Evolutionary conservation across 164 flowering plant genomes (phyloP), one percentile per base, ranked within the genome.

Genomic region (Annona squamosa): DNA sequence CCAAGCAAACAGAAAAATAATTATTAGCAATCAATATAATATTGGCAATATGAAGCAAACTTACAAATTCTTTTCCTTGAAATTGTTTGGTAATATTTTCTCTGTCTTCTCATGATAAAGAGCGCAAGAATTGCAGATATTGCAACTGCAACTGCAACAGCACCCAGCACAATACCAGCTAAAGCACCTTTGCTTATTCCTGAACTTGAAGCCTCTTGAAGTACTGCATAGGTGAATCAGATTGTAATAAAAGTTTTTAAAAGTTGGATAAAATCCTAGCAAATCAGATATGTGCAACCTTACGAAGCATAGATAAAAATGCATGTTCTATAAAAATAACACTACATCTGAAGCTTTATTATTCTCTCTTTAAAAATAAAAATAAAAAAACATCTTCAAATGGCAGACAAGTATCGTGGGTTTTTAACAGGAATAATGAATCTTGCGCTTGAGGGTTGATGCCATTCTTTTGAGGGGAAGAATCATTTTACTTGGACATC

Each of bases 21-120:
- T 52, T 52, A 16, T 9, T 16, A 52, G 10, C 13, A 16, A 52
- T 52, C 59, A 48, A 52, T 52, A 6, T 52, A 10, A 52, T 52
- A 16, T 19, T 63, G 9, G 42, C 56, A 56, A 3, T 65, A 44
- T 67, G 4, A 3, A 63, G 56, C 56, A 63, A 64, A 81, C 90
- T 83, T 79, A 90, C 94, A 79, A 17, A 63, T 65, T 64, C 71
- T 81, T 47, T 65, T 86, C 73, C 84, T 82, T 72, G 88, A 84
- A 47, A 77, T 13, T 2, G 47, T 44, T n/a, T 46, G 73, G 13
- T 62, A 71, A 69, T 77, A 12, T 69, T 71, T 86, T 43, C 68
- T 43, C 46, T 63, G 73, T 68, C 84, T 78, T 84, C 83, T 85
- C 37, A 67, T 19, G 47, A 83, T 74, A 62, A 88, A 68, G 75